Evolutionary conservation across 768 basidiomycete genomes (phyloP).

Genomic region (Trametopsis cervina): DNA sequence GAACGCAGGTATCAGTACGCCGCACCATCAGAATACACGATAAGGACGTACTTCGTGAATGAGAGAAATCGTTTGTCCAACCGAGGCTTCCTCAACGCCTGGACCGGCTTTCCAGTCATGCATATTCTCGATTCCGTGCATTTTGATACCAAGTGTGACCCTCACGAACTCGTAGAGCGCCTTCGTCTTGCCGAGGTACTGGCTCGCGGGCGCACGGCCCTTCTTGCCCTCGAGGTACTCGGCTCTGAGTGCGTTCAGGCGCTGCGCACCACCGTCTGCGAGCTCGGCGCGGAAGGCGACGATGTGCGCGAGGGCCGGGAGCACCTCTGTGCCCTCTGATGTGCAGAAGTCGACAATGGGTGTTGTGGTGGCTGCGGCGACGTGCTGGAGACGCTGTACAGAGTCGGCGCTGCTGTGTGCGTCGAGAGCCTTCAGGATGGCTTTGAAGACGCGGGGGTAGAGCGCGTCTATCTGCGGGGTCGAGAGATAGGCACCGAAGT

Average conservation of each 20-base stretch:
- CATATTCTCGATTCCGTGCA: conserved; percentile 76
- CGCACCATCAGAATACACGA: background rate
- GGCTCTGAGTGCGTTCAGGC: conserved; percentile 42
- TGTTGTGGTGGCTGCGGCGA: conserved; percentile 55
- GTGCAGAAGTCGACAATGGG: conserved; percentile 57
- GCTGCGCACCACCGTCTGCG: conserved; percentile 37
- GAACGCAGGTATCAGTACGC: background rate
- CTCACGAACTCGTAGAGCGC: conserved; percentile 76
- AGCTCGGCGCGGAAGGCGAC: conserved; percentile 49
- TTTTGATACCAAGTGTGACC: conserved; percentile 60
- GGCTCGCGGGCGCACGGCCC: conserved; percentile 62
- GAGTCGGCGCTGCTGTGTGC: conserved; percentile 68
- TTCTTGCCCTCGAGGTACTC: conserved; percentile 53
- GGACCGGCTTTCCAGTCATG: conserved; percentile 53
- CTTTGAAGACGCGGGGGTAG: conserved; percentile 30
- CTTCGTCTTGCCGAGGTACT: conserved; percentile 59
- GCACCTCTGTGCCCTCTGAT: conserved; percentile 12
- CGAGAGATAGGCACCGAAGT: conserved; percentile 38
- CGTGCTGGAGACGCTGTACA: conserved; percentile 58
- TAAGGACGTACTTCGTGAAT: conserved; percentile 57
- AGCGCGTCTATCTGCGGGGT: conserved; percentile 27
- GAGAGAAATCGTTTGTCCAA: conserved; percentile 64
- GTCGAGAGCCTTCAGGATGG: conserved; percentile 51
- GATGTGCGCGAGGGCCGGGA: conserved; percentile 27
- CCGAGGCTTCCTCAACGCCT: conserved; percentile 57